Evolutionary conservation across 257 asterid species (phyloP).

Genomic region (Plantago ovata): DNA sequence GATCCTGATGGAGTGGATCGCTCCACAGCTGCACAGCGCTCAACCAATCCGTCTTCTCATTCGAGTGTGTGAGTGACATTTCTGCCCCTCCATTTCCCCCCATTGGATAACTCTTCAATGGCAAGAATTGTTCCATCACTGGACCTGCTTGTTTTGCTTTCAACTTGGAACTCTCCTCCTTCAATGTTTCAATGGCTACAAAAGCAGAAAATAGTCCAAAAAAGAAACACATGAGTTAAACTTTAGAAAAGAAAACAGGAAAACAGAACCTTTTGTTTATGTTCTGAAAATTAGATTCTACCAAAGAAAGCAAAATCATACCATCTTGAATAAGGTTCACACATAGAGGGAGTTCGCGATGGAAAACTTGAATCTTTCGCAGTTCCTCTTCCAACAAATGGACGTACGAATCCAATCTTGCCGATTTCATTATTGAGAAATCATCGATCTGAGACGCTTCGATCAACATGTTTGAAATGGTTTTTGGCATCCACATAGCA

Average conservation of each 20-base stretch:
- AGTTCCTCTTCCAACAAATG: slow-evolving; percentile 28
- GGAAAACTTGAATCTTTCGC: slow-evolving; percentile 30
- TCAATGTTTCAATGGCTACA: slow-evolving; percentile 49
- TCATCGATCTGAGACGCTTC: slow-evolving; percentile 25
- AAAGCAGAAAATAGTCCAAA: neutral
- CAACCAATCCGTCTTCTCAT: slow-evolving; percentile 52
- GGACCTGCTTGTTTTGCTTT: slow-evolving; percentile 20
- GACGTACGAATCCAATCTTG: slow-evolving; percentile 20
- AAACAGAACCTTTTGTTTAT: neutral
- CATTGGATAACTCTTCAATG: slow-evolving; percentile 13
- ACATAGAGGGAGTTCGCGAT: slow-evolving; percentile 41
- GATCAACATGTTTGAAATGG: slow-evolving; percentile 36
- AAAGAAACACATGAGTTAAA: slow-evolving; percentile 10
- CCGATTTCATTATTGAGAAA: slow-evolving; percentile 18
- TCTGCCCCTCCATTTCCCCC: slow-evolving; percentile 30
- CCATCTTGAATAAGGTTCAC: slow-evolving; percentile 38
- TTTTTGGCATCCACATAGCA: slow-evolving; percentile 19
- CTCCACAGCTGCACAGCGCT: slow-evolving; percentile 57
- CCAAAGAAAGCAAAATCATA: neutral
- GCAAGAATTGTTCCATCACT: slow-evolving; percentile 30
- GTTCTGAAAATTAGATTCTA: neutral
- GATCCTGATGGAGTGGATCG: slow-evolving; percentile 36
- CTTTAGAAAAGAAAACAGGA: neutral
- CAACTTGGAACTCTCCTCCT: slow-evolving; percentile 31
- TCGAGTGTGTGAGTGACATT: slow-evolving; percentile 26